A percentile compares a stretch with the other conserved stretches of the same genome.
Conservation (phyloP, 2,329 filamentous ascomycete genomes). For the Botrytis hyacinthi region DNA sequence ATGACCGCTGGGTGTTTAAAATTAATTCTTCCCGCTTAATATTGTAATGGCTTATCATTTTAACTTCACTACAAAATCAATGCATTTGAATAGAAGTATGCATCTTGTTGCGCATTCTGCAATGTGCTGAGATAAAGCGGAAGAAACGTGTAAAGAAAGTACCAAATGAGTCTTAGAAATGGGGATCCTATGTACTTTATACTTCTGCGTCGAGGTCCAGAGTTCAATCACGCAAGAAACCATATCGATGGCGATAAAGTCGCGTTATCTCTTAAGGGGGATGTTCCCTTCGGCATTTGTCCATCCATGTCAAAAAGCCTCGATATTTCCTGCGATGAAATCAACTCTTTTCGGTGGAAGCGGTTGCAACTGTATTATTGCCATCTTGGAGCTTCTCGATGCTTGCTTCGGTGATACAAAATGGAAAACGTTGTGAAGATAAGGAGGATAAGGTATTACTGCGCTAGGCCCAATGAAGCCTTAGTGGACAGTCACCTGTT, state of each 20-base stretch:
- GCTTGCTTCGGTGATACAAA: neutral
- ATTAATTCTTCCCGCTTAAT: constrained; percentile 8
- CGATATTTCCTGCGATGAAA: neutral
- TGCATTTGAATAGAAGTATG: neutral
- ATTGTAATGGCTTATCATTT: constrained; percentile 7
- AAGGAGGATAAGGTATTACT: neutral
- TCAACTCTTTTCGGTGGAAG: neutral
- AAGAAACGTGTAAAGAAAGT: neutral
- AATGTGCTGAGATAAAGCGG: neutral
- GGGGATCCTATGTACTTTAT: neutral
- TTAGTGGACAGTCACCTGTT: neutral
- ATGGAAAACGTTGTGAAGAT: neutral
- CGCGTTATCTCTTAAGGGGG: neutral
- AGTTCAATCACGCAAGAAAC: neutral
- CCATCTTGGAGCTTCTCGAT: neutral
- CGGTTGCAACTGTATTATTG: neutral
- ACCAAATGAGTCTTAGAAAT: neutral
- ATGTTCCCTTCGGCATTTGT: neutral
- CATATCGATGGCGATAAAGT: neutral
- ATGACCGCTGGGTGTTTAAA: neutral
- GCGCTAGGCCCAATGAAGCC: neutral
- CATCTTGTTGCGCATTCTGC: neutral
- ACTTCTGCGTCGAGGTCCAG: too few species aligned
- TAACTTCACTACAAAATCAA: neutral
- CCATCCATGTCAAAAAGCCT: neutral